A percentile compares a stretch with the other conserved stretches of the same genome.
Evolutionary conservation across 2,329 filamentous ascomycete genomes (phyloP).

Genomic region (Didymosphaeria variabile): DNA sequence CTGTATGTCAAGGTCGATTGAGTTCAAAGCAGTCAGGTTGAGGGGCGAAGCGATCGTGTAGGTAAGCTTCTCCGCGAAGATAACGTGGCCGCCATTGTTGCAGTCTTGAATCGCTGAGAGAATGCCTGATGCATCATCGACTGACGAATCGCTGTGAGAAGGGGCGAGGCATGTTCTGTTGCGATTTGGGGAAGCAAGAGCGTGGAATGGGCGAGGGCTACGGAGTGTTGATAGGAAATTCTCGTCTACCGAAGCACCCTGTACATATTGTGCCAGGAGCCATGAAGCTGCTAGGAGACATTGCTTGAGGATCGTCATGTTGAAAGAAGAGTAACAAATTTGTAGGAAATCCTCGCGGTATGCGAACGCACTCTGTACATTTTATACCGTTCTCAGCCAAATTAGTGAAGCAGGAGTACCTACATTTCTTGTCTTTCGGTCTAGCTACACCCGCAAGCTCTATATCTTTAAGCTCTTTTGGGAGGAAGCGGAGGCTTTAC

Average conservation of each 20-base stretch:
- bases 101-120: constrained; percentile 65
- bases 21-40: constrained; percentile 70
- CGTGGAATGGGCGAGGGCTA: constrained; percentile 23
- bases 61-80: constrained; percentile 64
- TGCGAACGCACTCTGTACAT: no score
- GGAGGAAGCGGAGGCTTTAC: neutral
- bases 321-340: neutral
- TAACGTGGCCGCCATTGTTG: constrained; percentile 70
- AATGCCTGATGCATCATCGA: constrained; percentile 62
- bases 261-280: neutral
- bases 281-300: neutral
- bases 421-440: neutral
- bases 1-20: constrained; percentile 70
- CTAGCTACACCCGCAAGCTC: neutral
- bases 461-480: neutral
- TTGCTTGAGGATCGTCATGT: neutral
- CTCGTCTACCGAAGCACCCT: constrained; percentile 19
- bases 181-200: constrained; percentile 17
- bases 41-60: constrained; percentile 72
- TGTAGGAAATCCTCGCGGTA: neutral
- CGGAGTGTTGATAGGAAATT: constrained; percentile 24
- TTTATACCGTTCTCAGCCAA: neutral
- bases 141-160: constrained; percentile 26
- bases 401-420: neutral
- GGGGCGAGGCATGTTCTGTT: constrained; percentile 27